Evolutionary conservation across 352 stramenopile genomes (phyloP), one percentile per base, ranked within the genome.

Genomic region (Blastocystis hominis): DNA sequence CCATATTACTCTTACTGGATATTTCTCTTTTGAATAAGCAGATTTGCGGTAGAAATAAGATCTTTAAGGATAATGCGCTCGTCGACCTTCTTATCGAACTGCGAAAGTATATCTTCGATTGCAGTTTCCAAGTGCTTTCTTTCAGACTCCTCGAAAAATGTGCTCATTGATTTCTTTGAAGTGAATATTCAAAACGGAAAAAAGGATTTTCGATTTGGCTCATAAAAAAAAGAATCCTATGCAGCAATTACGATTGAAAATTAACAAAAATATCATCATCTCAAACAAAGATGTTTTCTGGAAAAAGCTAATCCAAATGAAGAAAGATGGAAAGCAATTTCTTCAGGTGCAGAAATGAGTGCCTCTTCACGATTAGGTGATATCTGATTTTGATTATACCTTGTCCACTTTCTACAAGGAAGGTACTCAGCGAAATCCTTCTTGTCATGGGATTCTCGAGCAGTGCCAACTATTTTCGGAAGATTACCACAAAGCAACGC

Each of bases 331-430:
- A 40, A 36, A 44, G 15, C 15, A 15, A 10, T 56, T 50, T 20
- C 50, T 78, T 38, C 68, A 78, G 36, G 68, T 62, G 24, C 13
- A 24, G 1, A 20, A 15, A 20, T 9, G 9, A 13, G 1, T n/a
- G 5, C 9, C 7, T 3, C n/a, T 10, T 59, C 20, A 78, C 20
- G 6, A 17, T 9, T 72, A 86, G 75, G 40, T 86, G 20, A 75
- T 86, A 36, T 75, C 75, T 2, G 75, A 86, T 86, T 86, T 86
- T 66, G 75, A 86, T 86, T 86, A 86, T 42, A 86, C 75, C n/a
- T 42, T 86, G 9, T 86, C 75, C 13, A 86, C 75, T 7, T 86
- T 86, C 62, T 86, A 75, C n/a, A 75, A 75, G 53, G 62, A 75
- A 55, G 75, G 62, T 34, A 86, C 55, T n/a, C 40, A 75, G 30